A percentile compares a stretch with the other conserved stretches of the same genome.
phyloP scores from a whole-genome alignment of 129 eudicot species.

The Ambrosia artemisiifolia region DNA sequence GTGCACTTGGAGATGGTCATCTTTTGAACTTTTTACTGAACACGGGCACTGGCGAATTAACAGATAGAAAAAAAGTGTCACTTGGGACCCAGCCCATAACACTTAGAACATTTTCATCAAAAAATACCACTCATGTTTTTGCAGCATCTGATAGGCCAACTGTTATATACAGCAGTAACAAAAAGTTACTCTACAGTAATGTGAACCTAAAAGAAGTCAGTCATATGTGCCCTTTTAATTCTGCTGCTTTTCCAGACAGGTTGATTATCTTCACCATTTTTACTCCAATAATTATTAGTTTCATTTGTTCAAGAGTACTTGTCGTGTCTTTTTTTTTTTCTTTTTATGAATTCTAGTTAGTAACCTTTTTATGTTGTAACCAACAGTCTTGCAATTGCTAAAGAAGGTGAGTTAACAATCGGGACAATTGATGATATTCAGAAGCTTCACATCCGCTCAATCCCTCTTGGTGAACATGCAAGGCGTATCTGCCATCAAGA shows the following conservation, averaged over 20 bases:
- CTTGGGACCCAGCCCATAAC: slow-evolving; percentile 92
- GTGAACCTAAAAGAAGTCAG: slow-evolving; percentile 97
- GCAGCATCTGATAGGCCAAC: slow-evolving; percentile 99
- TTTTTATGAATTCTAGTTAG: too few species aligned
- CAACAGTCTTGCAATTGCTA: slow-evolving; percentile 85
- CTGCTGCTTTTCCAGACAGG: slow-evolving; percentile 99
- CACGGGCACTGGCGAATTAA: slow-evolving; percentile 57
- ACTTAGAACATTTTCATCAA: slow-evolving; percentile 77
- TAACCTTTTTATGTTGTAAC: background rate
- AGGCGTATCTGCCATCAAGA: slow-evolving; percentile 95
- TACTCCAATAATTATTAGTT: background rate
- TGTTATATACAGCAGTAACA: slow-evolving; percentile 94
- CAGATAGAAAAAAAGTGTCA: slow-evolving; percentile 89
- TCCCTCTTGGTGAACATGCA: slow-evolving; percentile 93
- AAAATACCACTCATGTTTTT: slow-evolving; percentile 80
- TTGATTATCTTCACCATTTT: background rate
- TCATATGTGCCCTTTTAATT: slow-evolving; percentile 91
- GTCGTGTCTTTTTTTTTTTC: too few species aligned
- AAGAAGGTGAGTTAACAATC: slow-evolving; percentile 89
- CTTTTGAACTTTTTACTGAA: slow-evolving; percentile 76
- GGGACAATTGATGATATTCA: slow-evolving; percentile 95
- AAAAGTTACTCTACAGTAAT: slow-evolving; percentile 83
- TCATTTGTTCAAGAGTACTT: background rate
- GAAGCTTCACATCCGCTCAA: slow-evolving; percentile 89
- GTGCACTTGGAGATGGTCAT: slow-evolving; percentile 99